phyloP scores from a whole-genome alignment of 2,329 filamentous ascomycete genomes.

The Pyrenophora seminiperda region DNA sequence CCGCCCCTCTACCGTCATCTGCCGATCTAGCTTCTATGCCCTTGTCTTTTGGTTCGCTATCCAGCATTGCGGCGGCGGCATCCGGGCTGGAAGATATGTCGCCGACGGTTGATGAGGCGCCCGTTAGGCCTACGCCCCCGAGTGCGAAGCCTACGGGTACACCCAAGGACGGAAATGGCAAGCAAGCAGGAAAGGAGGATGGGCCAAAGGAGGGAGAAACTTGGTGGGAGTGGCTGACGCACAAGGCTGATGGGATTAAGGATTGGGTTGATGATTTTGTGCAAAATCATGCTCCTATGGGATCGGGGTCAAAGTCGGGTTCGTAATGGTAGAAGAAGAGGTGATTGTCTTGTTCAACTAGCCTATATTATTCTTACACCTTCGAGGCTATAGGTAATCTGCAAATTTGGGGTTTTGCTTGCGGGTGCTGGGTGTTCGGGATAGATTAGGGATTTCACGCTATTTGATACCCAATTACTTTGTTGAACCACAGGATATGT shows the following conservation, averaged over 20 bases:
- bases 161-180: neutral
- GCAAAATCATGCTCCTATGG: constrained; percentile 33
- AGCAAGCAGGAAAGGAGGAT: neutral
- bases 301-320: neutral
- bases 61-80: constrained; percentile 30
- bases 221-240: constrained; percentile 48
- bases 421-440: too few species aligned
- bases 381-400: too few species aligned
- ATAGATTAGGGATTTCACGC: neutral
- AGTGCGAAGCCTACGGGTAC: constrained; percentile 18
- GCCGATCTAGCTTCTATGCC: constrained; percentile 24
- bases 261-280: constrained; percentile 46
- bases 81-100: constrained; percentile 26
- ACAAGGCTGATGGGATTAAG: constrained; percentile 43
- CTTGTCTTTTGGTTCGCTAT: constrained; percentile 19
- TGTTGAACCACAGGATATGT: too few species aligned
- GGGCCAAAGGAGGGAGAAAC: constrained; percentile 15
- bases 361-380: too few species aligned
- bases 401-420: too few species aligned
- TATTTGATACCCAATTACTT: neutral
- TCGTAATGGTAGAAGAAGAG: neutral
- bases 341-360: too few species aligned
- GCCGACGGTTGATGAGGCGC: constrained; percentile 11
- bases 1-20: constrained; percentile 1
- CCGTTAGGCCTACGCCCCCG: constrained; percentile 9